Percentiles rank a stretch among this genome's conserved stretches.
phyloP scores from a whole-genome alignment of 192 early-diverging fungal genomes.

The Coemansia sp. region DNA sequence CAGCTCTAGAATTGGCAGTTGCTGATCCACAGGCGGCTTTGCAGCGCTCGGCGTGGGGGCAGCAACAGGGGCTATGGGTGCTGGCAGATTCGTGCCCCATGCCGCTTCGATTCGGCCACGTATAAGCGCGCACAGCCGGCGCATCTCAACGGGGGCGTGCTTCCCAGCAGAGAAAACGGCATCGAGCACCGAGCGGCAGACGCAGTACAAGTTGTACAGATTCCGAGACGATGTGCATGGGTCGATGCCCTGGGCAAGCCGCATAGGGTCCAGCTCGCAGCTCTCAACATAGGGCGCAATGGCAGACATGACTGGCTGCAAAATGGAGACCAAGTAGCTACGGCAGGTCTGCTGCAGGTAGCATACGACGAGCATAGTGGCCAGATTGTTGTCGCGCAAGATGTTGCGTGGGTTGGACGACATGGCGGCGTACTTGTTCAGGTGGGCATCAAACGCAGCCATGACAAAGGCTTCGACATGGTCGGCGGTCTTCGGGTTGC shows the following conservation, averaged over 20 bases:
- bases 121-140: constrained; percentile 46
- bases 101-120: constrained; percentile 38
- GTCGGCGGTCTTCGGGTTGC: constrained; percentile 40
- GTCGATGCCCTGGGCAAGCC: constrained; percentile 20
- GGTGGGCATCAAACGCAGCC: constrained; percentile 41
- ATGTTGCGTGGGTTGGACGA: constrained; percentile 36
- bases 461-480: constrained; percentile 45
- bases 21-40: constrained; percentile 5
- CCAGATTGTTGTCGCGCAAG: constrained; percentile 49
- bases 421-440: constrained; percentile 25
- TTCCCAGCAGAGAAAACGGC: constrained; percentile 48
- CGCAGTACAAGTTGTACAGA: constrained; percentile 49
- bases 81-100: constrained; percentile 26
- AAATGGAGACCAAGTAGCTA: constrained; percentile 42
- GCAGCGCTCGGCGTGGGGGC: neutral
- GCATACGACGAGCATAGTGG: constrained; percentile 52
- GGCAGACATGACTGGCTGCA: constrained; percentile 49
- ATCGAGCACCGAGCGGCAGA: constrained; percentile 50
- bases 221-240: constrained; percentile 31
- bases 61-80: constrained; percentile 7
- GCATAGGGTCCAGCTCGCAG: constrained; percentile 54
- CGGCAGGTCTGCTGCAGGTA: constrained; percentile 52
- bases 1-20: constrained; percentile 45
- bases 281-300: constrained; percentile 44
- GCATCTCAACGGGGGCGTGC: constrained; percentile 48